phyloP scores from a whole-genome alignment of 2,329 filamentous ascomycete genomes.

The Westerdykella sp. region DNA sequence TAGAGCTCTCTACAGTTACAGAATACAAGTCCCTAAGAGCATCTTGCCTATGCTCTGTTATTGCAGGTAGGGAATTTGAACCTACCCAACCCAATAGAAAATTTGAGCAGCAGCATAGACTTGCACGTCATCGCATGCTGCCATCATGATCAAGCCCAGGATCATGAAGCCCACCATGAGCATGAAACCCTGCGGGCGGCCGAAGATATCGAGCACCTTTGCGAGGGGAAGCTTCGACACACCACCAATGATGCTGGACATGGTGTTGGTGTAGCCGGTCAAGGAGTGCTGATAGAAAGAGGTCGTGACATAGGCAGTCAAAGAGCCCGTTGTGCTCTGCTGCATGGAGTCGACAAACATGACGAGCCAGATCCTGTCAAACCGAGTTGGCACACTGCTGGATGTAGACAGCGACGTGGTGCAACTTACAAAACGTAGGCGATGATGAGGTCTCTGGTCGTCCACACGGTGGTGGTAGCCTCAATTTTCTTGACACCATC shows the following conservation, averaged over 20 bases:
- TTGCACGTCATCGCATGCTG: slow-evolving; percentile 52
- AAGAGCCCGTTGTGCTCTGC: slow-evolving; percentile 32
- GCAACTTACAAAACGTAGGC: slow-evolving; percentile 29
- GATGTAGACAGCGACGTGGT: background rate
- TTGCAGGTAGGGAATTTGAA: too few species aligned
- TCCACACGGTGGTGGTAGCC: slow-evolving; percentile 39
- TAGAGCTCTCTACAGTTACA: too few species aligned
- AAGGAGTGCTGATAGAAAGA: slow-evolving; percentile 26
- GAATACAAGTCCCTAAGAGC: too few species aligned
- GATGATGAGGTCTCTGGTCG: slow-evolving; percentile 33
- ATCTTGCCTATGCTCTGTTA: too few species aligned
- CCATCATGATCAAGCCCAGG: slow-evolving; percentile 56
- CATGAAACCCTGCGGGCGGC: slow-evolving; percentile 30
- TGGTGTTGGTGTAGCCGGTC: slow-evolving; percentile 26
- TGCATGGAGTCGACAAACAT: slow-evolving; percentile 39
- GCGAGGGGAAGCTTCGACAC: slow-evolving; percentile 32
- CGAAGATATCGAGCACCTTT: slow-evolving; percentile 36
- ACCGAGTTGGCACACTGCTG: background rate
- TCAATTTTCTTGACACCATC: slow-evolving; percentile 39
- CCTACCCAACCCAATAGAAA: slow-evolving; percentile 56
- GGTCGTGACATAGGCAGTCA: slow-evolving; percentile 34
- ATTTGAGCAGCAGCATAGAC: slow-evolving; percentile 59
- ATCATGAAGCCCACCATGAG: slow-evolving; percentile 17
- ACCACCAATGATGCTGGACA: slow-evolving; percentile 31
- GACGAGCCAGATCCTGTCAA: slow-evolving; percentile 12